phyloP scores from a whole-genome alignment of 2,329 filamentous ascomycete genomes.

The Fusarium coffeatum region DNA sequence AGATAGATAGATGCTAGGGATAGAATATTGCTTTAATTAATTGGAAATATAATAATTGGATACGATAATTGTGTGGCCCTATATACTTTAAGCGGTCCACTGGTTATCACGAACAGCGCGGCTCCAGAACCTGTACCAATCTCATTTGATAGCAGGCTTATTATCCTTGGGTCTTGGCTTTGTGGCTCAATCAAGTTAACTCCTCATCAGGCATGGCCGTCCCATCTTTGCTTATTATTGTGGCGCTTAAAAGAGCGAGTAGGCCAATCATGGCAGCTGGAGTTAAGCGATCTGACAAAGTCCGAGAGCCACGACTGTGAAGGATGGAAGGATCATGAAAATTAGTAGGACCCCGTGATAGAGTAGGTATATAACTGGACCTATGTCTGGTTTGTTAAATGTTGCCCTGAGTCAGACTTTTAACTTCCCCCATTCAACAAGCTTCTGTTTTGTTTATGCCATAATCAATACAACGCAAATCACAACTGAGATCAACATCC shows the following conservation, averaged over 20 bases:
- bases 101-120: neutral
- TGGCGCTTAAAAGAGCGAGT: neutral
- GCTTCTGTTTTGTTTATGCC: neutral
- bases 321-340: neutral
- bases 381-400: neutral
- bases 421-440: neutral
- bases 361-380: neutral
- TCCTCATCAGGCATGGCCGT: neutral
- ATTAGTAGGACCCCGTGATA: neutral
- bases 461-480: no score
- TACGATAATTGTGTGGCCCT: neutral
- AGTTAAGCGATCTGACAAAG: neutral
- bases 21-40: no score
- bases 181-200: no score
- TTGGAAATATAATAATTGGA: neutral
- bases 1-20: neutral
- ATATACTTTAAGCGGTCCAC: neutral
- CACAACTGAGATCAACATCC: no score
- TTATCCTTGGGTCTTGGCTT: neutral
- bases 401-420: neutral
- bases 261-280: neutral
- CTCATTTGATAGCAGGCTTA: neutral
- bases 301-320: neutral
- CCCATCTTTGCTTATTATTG: neutral
- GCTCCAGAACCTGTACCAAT: neutral